phyloP scores from a whole-genome alignment of 345 rosid genomes.

The Combretum micranthum region DNA sequence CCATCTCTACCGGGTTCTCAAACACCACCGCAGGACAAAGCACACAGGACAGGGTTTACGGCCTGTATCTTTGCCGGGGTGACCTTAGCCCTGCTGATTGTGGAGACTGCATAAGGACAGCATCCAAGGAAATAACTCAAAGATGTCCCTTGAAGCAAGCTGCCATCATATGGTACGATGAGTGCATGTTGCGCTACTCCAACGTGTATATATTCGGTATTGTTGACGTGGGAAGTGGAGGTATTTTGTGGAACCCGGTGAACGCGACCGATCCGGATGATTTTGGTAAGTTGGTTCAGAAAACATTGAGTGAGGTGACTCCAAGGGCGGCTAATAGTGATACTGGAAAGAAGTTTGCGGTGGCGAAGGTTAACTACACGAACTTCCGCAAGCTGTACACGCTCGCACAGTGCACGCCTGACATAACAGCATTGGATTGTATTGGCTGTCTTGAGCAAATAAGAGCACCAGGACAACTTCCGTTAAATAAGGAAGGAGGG shows the following conservation, averaged over 20 bases:
- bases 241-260: not conserved
- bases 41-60: not conserved
- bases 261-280: conserved; percentile 5
- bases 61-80: too few species aligned
- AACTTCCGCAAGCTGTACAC: conserved; percentile 22
- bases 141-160: conserved; percentile 15
- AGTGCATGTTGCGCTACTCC: conserved; percentile 24
- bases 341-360: conserved; percentile 29
- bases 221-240: rapidly evolving
- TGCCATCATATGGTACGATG: too few species aligned
- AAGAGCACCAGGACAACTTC: conserved; percentile 11
- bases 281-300: conserved; percentile 11
- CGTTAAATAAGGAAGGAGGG: conserved; percentile 20
- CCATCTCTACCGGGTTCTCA: conserved; percentile 14
- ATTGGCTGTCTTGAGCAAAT: conserved; percentile 24
- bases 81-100: conserved; percentile 13
- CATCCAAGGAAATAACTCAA: conserved; percentile 5
- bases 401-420: conserved; percentile 50
- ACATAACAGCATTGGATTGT: conserved; percentile 25
- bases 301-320: conserved; percentile 2
- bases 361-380: conserved; percentile 7
- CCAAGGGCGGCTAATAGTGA: conserved; percentile 10
- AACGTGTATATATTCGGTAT: conserved; percentile 3
- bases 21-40: conserved; percentile 11
- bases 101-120: conserved; percentile 13